phyloP scores from a whole-genome alignment of 2,329 filamentous ascomycete species.

The Thelonectria rubi region DNA sequence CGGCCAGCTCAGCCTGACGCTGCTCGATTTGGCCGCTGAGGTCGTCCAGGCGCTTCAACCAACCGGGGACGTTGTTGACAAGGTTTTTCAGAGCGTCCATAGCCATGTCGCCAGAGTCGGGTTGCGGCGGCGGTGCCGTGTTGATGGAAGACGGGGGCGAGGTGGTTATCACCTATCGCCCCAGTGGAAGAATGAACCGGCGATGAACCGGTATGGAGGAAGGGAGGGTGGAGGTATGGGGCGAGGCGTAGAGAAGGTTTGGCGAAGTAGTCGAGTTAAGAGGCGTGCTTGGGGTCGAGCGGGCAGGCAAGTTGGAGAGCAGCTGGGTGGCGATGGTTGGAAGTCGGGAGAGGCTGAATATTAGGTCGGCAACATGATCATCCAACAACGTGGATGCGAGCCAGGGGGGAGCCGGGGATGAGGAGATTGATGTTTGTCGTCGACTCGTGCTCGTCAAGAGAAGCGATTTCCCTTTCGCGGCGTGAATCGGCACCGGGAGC shows the following conservation, averaged over 20 bases:
- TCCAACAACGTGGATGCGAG: conserved; percentile 8
- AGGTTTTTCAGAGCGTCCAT: conserved; percentile 67
- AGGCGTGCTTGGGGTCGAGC: background rate
- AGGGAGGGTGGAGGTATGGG: background rate
- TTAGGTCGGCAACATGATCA: conserved; percentile 20
- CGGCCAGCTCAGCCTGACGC: conserved; percentile 68
- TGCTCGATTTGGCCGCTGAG: conserved; percentile 68
- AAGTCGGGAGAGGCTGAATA: conserved; percentile 3
- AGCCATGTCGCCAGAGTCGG: conserved; percentile 49
- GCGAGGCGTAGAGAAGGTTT: background rate
- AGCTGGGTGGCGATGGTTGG: conserved; percentile 1
- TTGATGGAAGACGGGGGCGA: conserved; percentile 41
- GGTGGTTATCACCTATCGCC: conserved; percentile 47
- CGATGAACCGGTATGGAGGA: background rate
- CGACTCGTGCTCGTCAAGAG: conserved; percentile 5
- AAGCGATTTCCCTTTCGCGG: background rate
- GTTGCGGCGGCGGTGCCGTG: conserved; percentile 43
- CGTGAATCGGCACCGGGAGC: conserved; percentile 7
- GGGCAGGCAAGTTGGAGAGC: background rate
- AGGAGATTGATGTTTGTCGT: conserved; percentile 11
- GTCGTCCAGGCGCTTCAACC: conserved; percentile 67
- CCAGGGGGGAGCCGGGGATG: background rate
- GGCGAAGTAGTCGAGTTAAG: background rate
- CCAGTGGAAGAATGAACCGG: conserved; percentile 26
- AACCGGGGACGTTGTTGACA: conserved; percentile 65